Conservation (phyloP, 352 stramenopile species). For the Phytophthora rubi region DNA sequence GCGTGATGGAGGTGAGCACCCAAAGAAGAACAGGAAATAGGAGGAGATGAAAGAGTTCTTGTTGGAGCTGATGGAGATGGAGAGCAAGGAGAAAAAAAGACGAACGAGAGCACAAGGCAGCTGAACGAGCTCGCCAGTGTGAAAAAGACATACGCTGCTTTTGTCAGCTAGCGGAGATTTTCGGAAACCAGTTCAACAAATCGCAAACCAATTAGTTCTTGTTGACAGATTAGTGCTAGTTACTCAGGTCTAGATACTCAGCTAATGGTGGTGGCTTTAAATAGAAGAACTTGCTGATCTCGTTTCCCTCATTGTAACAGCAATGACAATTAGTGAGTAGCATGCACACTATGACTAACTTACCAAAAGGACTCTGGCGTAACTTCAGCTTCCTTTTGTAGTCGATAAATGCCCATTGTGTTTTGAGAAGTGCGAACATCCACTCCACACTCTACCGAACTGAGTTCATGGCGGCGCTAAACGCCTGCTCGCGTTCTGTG, state of each 20-base stretch:
- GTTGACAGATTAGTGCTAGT: not conserved
- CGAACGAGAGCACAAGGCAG: not conserved
- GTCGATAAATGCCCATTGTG: slow-evolving; percentile 5
- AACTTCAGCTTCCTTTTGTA: slow-evolving; percentile 19
- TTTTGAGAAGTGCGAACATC: not conserved
- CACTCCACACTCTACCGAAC: not conserved
- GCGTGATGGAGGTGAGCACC: not conserved
- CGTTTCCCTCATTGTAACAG: slow-evolving; percentile 13
- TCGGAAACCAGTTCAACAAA: slow-evolving; percentile 17
- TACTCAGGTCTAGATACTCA: slow-evolving; percentile 14
- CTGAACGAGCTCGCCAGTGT: slow-evolving; percentile 15
- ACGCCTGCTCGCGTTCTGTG: not conserved
- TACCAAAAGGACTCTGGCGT: slow-evolving; percentile 10
- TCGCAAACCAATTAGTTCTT: slow-evolving; percentile 8
- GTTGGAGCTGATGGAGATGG: slow-evolving; percentile 7
- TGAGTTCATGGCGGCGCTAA: not conserved
- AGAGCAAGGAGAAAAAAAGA: slow-evolving; percentile 16
- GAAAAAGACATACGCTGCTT: slow-evolving; percentile 10
- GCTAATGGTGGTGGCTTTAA: slow-evolving; percentile 16
- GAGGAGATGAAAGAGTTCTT: slow-evolving; percentile 13
- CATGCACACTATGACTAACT: slow-evolving; percentile 15
- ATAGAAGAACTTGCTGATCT: slow-evolving; percentile 19
- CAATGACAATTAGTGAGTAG: slow-evolving; percentile 21
- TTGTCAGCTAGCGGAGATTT: slow-evolving; percentile 2
- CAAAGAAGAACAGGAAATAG: slow-evolving; percentile 3